Evolutionary conservation across 371 early-diverging fungal genomes (phyloP).

Genomic region (Rhizopus sp.): DNA sequence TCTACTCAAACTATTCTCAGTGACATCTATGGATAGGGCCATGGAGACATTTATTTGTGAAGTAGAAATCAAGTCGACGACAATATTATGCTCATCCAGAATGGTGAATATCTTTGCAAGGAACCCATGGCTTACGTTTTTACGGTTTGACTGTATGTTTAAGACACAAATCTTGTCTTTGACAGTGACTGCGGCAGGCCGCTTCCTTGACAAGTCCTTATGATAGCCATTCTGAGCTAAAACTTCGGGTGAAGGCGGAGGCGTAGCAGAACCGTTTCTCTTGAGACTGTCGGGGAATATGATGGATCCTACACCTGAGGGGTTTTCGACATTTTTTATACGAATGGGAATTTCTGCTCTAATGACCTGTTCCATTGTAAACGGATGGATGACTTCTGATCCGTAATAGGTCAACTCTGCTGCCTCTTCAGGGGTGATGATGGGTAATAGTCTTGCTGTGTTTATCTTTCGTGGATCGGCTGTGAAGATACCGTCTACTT

Average conservation of each 20-base stretch:
- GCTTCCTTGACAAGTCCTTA: conserved; percentile 64
- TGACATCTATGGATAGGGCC: conserved; percentile 77
- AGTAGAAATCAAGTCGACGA: conserved; percentile 95
- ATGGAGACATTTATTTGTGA: conserved; percentile 96
- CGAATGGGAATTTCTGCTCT: conserved; percentile 93
- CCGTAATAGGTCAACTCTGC: conserved; percentile 98
- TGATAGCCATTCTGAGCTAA: conserved; percentile 74
- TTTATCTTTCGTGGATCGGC: conserved; percentile 97
- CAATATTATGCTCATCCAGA: conserved; percentile 84
- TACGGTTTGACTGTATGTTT: conserved; percentile 94
- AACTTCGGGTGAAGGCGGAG: conserved; percentile 66
- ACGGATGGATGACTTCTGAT: conserved; percentile 97
- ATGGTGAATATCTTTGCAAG: conserved; percentile 91
- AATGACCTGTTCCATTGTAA: conserved; percentile 99
- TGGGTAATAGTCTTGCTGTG: conserved; percentile 83
- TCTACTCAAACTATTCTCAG: conserved; percentile 61
- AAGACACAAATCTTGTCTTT: conserved; percentile 92
- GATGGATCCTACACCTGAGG: conserved; percentile 87
- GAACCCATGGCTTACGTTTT: conserved; percentile 93
- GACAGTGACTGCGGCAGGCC: conserved; percentile 96
- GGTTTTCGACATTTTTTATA: conserved; percentile 96
- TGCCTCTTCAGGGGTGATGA: conserved; percentile 97
- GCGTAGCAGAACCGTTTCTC: conserved; percentile 44
- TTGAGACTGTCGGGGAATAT: conserved; percentile 70
- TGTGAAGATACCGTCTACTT: conserved; percentile 98